These are phyloP conservation scores for Penicillium digitatum DNA, from an alignment of 2,329 filamentous ascomycete genomes.

Conservation along the genomic window DNA sequence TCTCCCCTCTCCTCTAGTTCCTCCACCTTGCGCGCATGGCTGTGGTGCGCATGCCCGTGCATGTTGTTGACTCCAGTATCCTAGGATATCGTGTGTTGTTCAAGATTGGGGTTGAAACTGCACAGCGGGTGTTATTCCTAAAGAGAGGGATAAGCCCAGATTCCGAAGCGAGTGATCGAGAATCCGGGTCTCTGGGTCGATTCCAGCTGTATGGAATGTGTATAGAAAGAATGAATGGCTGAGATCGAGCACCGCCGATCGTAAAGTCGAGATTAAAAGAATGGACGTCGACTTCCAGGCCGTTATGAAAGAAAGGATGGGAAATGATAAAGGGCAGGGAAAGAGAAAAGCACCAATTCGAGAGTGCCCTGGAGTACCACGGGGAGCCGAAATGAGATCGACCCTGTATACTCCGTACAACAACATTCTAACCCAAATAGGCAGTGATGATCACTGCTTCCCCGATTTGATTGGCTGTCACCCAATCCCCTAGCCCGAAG, in stretches of 20 bases:
- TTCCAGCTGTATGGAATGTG: constrained; percentile 22
- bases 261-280: constrained; percentile 19
- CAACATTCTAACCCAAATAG: constrained; percentile 4
- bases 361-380: neutral
- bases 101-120: neutral
- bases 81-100: constrained; percentile 3
- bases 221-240: constrained; percentile 27
- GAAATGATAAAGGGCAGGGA: neutral
- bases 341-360: constrained; percentile 2
- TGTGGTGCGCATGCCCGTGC: constrained; percentile 33
- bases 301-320: constrained; percentile 11
- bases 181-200: constrained; percentile 13
- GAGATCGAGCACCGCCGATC: constrained; percentile 21
- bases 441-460: neutral
- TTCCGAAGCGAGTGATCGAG: constrained; percentile 19
- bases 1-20: constrained; percentile 16
- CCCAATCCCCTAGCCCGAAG: constrained; percentile 18
- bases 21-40: constrained; percentile 25
- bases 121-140: neutral
- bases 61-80: constrained; percentile 22
- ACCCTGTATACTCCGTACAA: constrained; percentile 8
- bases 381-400: constrained; percentile 10
- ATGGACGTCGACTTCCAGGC: constrained; percentile 26
- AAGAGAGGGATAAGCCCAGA: constrained; percentile 11
- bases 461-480: constrained; percentile 6